A percentile compares a stretch with the other conserved stretches of the same genome.
Conservation (phyloP, 2,329 filamentous ascomycete genomes). For the Elsinoe arachidis region DNA sequence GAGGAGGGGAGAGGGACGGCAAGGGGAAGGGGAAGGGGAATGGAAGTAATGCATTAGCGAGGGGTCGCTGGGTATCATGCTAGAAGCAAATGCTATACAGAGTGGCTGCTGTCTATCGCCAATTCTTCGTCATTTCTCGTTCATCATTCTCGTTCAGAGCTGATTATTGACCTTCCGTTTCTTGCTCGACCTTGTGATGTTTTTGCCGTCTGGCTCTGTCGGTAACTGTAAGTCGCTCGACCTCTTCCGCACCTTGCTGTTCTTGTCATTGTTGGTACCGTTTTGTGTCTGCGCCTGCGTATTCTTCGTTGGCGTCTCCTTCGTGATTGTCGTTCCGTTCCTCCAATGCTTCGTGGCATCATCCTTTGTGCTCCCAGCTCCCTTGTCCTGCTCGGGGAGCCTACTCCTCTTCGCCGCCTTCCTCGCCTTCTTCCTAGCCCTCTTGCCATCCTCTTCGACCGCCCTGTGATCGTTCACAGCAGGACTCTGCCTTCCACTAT, state of each 20-base stretch:
- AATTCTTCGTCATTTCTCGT: not conserved
- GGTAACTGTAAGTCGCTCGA: not conserved
- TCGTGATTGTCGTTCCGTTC: not conserved
- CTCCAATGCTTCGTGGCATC: not conserved
- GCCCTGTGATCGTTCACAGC: not conserved
- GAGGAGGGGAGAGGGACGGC: not conserved
- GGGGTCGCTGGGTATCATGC: slow-evolving; percentile 1
- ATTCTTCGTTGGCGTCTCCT: not conserved
- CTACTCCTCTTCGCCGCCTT: not conserved
- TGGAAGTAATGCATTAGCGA: not conserved
- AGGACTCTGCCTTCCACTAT: not conserved
- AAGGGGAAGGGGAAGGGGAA: not conserved
- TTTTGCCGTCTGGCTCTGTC: not conserved
- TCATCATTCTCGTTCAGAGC: not conserved
- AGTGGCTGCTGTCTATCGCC: not conserved
- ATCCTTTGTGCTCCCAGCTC: not conserved
- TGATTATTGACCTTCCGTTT: not conserved
- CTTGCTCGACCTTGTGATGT: not conserved
- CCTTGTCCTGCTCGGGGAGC: not conserved
- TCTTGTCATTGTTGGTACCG: not conserved
- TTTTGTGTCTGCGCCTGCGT: not conserved
- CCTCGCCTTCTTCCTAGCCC: slow-evolving; percentile 1
- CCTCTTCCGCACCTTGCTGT: not conserved
- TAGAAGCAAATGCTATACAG: not conserved
- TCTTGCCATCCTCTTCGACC: not conserved